These are phyloP conservation scores for Santalum album DNA, from an alignment of 164 flowering plant species.

Conservation along the genomic window DNA sequence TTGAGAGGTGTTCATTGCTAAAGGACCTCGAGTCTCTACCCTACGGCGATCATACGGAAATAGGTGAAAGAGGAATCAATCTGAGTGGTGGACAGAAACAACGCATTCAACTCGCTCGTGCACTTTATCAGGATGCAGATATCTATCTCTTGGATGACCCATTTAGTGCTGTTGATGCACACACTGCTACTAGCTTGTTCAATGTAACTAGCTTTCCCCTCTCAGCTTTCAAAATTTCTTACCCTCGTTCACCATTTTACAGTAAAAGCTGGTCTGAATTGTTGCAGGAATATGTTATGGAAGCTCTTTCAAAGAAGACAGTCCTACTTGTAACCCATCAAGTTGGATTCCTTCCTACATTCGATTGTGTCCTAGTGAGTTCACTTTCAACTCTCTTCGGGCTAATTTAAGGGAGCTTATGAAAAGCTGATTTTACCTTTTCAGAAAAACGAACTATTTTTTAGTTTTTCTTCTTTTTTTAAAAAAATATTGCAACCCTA, in stretches of 20 bases:
- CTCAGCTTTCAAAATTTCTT: neutral
- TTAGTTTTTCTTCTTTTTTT: no score
- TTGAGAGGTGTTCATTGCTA: neutral
- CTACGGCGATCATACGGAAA: conserved; percentile 26
- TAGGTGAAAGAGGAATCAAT: conserved; percentile 32
- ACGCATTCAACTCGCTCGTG: conserved; percentile 34
- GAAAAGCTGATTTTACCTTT: no score
- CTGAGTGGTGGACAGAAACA: conserved; percentile 39
- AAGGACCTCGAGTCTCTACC: conserved; percentile 6
- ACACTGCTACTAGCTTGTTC: conserved; percentile 1
- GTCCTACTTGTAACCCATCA: conserved; percentile 47
- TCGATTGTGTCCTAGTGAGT: conserved; percentile 30
- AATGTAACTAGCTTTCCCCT: neutral
- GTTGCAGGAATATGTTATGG: conserved; percentile 38
- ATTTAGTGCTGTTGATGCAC: conserved; percentile 4
- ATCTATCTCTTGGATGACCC: conserved; percentile 3
- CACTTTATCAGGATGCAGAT: conserved; percentile 11
- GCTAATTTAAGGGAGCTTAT: no score
- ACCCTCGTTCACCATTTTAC: no score
- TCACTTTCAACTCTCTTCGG: no score
- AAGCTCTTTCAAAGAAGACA: conserved; percentile 32
- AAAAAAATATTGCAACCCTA: no score
- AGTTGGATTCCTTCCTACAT: conserved; percentile 47
- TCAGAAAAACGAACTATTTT: no score
- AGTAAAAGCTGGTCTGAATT: no score